Base-by-base conservation (phyloP, 2,329 filamentous ascomycete species). In the Cladophialophora immunda region DNA sequence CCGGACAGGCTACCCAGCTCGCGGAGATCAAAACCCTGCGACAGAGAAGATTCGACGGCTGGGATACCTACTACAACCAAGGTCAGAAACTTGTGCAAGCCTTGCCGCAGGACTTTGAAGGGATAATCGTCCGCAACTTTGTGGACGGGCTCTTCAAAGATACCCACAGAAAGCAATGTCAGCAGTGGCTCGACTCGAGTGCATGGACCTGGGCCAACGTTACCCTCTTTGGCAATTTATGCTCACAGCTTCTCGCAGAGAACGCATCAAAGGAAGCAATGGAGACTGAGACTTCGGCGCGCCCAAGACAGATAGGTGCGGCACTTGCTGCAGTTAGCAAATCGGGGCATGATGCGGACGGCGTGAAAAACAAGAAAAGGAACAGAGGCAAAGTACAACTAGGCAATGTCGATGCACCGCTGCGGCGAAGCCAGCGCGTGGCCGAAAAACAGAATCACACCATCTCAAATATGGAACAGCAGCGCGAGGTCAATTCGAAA, bases 141-240 rank as follows among this genome's bases (percentile, higher is more conserved):
- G 64, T 67, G 22, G 56, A 68, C 6, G 70, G 70, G 4, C 59
- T 71, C 5, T 68, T 61, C 41, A 32, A 52, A 7, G 52, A 32
- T 3, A 45, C 19, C n/a, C 66, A 68, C 27, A 64, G 52, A 36
- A 63, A 55, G 52, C 70, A 71, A 58, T 70, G 68, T 61, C 66
- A 56, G 27, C 66, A 70, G 34, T 71, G 62, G 64, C 64, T 71
- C 15, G 68, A 70, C n/a, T 53, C 34, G 9, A 65, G 62, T 45
- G 70, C 68, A 11, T 71, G 70, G 70, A 67, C 50, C 9, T 71
- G 70, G 70, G 64, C 64, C 27, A 71, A 64, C 38, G 22, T 71
- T 22, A 57, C 45, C 50, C 41, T 50, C 4, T 71, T 70, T 52
- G 58, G 61, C 3, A 27, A 53, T 19, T 13, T 62, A n/a, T 64